These are phyloP conservation scores for Funneliformis geosporum DNA, from an alignment of 192 early-diverging fungal species.

Conservation along the genomic window DNA sequence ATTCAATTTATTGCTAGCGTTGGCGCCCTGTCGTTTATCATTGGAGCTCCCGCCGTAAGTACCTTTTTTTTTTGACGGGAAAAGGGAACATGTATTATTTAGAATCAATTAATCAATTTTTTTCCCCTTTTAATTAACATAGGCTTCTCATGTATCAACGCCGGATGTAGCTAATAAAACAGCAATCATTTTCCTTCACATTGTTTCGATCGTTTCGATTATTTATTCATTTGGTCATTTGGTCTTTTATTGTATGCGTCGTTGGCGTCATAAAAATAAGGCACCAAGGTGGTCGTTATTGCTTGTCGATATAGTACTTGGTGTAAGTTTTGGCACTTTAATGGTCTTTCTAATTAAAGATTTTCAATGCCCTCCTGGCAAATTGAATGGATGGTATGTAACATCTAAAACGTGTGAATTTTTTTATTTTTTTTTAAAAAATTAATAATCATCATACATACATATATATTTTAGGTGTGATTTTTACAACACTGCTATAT, in stretches of 20 bases:
- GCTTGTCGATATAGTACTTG: background rate
- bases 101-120: background rate
- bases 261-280: background rate
- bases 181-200: constrained; percentile 6
- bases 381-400: constrained; percentile 15
- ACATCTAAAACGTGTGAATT: background rate
- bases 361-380: background rate
- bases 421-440: background rate
- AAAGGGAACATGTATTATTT: background rate
- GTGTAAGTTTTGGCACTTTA: background rate
- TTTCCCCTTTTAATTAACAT: background rate
- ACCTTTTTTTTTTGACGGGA: background rate
- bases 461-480: constrained; percentile 8
- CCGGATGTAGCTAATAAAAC: background rate
- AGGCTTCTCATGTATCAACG: background rate
- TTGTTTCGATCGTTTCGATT: background rate
- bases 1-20: constrained; percentile 1
- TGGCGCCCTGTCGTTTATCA: background rate
- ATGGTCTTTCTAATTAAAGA: constrained; percentile 19
- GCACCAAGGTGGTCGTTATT: background rate
- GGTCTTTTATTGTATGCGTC: background rate
- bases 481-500: constrained; percentile 11
- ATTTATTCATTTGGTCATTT: background rate
- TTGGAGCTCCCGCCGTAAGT: background rate
- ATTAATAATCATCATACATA: background rate